phyloP scores from a whole-genome alignment of 306 rosid genomes.

The Arachis hypogaea region DNA sequence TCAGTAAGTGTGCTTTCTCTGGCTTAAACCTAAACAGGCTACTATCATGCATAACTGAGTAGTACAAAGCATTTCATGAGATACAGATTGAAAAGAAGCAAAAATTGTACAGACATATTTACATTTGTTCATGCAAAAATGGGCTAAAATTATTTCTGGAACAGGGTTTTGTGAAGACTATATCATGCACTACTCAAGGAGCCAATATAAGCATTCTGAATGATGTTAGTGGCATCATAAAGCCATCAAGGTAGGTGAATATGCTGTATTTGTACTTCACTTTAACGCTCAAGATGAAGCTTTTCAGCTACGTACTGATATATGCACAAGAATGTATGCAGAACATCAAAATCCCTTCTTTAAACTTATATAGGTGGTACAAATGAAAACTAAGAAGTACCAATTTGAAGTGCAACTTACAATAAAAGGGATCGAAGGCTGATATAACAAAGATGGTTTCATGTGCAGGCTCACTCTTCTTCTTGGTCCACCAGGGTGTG shows the following conservation, averaged over 20 bases:
- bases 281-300: background rate
- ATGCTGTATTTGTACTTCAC: background rate
- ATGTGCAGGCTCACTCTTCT: conserved; percentile 68
- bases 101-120: background rate
- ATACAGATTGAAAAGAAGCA: background rate
- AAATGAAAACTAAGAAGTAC: conserved; percentile 12
- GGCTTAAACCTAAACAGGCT: conserved; percentile 25
- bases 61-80: conserved; percentile 21
- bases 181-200: conserved; percentile 50
- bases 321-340: conserved; percentile 20
- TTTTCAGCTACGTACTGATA: conserved; percentile 17
- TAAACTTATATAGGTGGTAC: conserved; percentile 1
- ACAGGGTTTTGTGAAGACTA: conserved; percentile 52
- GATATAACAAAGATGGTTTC: conserved; percentile 41
- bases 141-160: conserved; percentile 34
- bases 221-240: conserved; percentile 64
- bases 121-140: conserved; percentile 25
- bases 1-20: conserved; percentile 51
- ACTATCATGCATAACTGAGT: conserved; percentile 10
- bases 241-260: conserved; percentile 56
- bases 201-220: conserved; percentile 50
- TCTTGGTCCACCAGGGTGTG: conserved; percentile 66
- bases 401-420: conserved; percentile 1
- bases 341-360: conserved; percentile 20
- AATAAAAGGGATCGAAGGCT: conserved; percentile 17